Evolutionary conservation across 129 eudicot genomes (phyloP).

Genomic region (Arctium lappa): DNA sequence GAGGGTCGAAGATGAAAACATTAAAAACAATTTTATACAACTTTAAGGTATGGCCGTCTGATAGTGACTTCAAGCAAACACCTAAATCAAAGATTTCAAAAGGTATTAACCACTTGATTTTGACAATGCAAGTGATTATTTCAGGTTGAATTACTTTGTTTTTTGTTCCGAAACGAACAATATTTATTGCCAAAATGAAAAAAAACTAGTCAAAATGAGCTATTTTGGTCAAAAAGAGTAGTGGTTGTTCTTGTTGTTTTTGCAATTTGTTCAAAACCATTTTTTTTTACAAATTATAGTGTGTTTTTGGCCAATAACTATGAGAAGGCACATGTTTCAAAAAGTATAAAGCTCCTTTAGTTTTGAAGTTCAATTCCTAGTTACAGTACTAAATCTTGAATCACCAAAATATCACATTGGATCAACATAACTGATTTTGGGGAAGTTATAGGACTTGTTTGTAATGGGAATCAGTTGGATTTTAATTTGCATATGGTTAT

Average conservation of each 20-base stretch:
- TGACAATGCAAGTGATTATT: not conserved
- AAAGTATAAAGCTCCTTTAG: not conserved
- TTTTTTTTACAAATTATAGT: not conserved
- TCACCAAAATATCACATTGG: not conserved
- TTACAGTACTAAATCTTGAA: not conserved
- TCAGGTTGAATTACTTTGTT: not conserved
- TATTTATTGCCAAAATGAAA: not conserved
- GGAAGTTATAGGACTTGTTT: not conserved
- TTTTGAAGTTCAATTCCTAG: too few relatives aligned
- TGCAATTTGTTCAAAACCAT: not conserved
- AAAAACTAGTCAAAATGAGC: too few relatives aligned
- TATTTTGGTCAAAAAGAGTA: not conserved
- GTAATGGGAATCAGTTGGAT: not conserved
- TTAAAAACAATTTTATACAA: not conserved
- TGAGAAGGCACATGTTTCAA: not conserved
- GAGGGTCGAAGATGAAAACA: not conserved
- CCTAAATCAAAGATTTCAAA: not conserved
- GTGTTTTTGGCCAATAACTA: not conserved
- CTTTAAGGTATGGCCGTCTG: not conserved
- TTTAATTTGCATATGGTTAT: not conserved
- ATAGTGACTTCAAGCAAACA: not conserved
- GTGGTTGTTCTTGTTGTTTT: too few relatives aligned
- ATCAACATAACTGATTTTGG: not conserved
- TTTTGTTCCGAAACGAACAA: not conserved
- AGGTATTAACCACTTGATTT: not conserved